Base-by-base conservation (phyloP, 2,329 filamentous ascomycete species). In the Fusarium sp. region DNA sequence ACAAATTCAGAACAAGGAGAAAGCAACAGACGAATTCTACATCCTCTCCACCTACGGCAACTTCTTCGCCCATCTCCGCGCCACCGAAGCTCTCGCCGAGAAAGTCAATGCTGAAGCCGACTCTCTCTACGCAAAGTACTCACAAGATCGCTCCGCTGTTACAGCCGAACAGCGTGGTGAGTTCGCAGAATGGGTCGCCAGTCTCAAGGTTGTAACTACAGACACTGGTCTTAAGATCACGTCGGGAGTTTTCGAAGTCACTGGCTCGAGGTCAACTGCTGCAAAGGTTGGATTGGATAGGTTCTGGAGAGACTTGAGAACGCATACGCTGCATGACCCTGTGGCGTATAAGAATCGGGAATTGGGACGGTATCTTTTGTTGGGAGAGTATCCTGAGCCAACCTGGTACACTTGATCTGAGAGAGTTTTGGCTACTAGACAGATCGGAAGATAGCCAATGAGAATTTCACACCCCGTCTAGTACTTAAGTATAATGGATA, bases 291-390 rank as follows among this genome's bases (percentile, higher is more conserved):
- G 89, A 0, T 79, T 92, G 64, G 90, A 92, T 80, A 82, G 90
- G 3, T 92, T 90, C 79, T 92, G 89, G 89, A 83, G 90, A 49
- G 90, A 92, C 75, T 81, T 92, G n/a, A 80, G 90, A 9, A 91
- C 89, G 8, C 90, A 92, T 79, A 88, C 86, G 1, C 78, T 92
- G 73, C 90, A 92, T 79, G 90, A 92, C 78, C 90, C 90, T 1
- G 89, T 92, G 33, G 87, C 89, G 29, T 92, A 91, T 74, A 92
- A 92, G 84, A 89, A 91, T 62, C 80, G 87, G 6, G 90, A 92
- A 79, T 73, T 91, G 56, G 90, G 90, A 0, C 80, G 87, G 27
- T 92, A 84, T 75, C 82, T 86, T 42, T 74, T 92, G 60, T 73
- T 91, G 54, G 84, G 83, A 18, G 88, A 91, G 80, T 75, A 86